A percentile compares a stretch with the other conserved stretches of the same genome.
These are phyloP conservation scores for Russula lepida DNA, from an alignment of 768 basidiomycete species.

Conservation along the genomic window DNA sequence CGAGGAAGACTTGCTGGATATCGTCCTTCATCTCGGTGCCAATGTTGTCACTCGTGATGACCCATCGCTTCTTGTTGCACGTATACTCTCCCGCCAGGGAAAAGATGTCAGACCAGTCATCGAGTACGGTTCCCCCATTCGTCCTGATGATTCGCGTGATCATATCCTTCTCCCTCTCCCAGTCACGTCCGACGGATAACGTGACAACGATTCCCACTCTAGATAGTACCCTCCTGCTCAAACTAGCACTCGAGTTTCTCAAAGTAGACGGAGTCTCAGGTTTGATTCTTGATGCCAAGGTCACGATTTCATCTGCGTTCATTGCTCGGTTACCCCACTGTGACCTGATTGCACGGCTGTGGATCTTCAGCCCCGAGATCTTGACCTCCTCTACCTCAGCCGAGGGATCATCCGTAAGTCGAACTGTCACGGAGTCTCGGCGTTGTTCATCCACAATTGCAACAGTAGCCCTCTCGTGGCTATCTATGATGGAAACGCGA, in stretches of 20 bases:
- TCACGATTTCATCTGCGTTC: slow-evolving; percentile 34
- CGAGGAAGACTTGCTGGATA: slow-evolving; percentile 50
- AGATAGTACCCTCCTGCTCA: slow-evolving; percentile 28
- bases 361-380: slow-evolving; percentile 40
- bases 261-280: slow-evolving; percentile 43
- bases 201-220: slow-evolving; percentile 56
- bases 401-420: slow-evolving; percentile 25
- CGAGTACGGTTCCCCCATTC: slow-evolving; percentile 49
- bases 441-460: slow-evolving; percentile 29
- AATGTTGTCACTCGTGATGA: slow-evolving; percentile 40
- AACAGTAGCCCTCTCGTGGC: slow-evolving; percentile 25
- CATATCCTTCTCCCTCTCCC: slow-evolving; percentile 35
- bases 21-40: slow-evolving; percentile 36
- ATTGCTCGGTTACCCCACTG: slow-evolving; percentile 50
- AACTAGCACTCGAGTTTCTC: slow-evolving; percentile 35
- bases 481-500: slow-evolving; percentile 37
- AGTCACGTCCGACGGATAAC: slow-evolving; percentile 33
- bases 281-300: slow-evolving; percentile 33
- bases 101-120: slow-evolving; percentile 54
- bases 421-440: slow-evolving; percentile 18
- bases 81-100: slow-evolving; percentile 45
- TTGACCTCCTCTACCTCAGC: slow-evolving; percentile 33
- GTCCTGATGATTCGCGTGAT: slow-evolving; percentile 38
- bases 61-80: slow-evolving; percentile 43
- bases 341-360: slow-evolving; percentile 39